Evolutionary conservation across 139 green algal genomes (phyloP).

Genomic region (Astrephomene gubernaculifera): DNA sequence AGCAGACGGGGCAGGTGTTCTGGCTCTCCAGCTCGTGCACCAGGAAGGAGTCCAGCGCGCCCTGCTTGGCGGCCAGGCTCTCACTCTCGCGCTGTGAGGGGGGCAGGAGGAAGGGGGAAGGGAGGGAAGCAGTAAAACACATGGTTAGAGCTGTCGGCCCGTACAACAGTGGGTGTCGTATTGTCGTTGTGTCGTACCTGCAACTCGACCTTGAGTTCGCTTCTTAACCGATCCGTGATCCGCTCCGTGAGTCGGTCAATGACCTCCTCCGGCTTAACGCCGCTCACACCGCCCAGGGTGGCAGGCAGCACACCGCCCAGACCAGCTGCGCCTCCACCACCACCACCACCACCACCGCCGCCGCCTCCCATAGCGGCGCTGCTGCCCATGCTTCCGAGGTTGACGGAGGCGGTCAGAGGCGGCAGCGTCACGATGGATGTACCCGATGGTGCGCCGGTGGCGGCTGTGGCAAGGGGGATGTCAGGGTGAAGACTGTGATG

Average conservation of each 20-base stretch:
- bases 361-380: too few relatives aligned
- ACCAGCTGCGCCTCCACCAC: not conserved
- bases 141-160: too few relatives aligned
- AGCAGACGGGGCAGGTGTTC: constrained; percentile 70
- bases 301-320: constrained; percentile 23
- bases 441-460: too few relatives aligned
- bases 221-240: constrained; percentile 53
- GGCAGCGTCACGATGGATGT: not conserved
- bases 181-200: constrained; percentile 39
- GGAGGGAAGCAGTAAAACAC: not conserved
- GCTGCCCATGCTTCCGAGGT: too few relatives aligned
- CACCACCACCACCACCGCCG: not conserved
- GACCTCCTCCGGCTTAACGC: constrained; percentile 52
- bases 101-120: not conserved
- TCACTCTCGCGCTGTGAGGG: constrained; percentile 26
- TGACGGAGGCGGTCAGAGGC: not conserved
- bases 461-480: too few relatives aligned
- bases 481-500: too few relatives aligned
- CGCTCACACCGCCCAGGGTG: constrained; percentile 19
- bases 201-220: constrained; percentile 59
- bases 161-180: not conserved
- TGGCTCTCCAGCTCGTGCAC: constrained; percentile 63
- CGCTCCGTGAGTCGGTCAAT: constrained; percentile 63
- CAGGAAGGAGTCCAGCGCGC: constrained; percentile 54
- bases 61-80: constrained; percentile 13